Evolutionary conservation across 169 alveolate genomes (phyloP), one percentile per base, ranked within the genome.

Genomic region (Babesia ovata): DNA sequence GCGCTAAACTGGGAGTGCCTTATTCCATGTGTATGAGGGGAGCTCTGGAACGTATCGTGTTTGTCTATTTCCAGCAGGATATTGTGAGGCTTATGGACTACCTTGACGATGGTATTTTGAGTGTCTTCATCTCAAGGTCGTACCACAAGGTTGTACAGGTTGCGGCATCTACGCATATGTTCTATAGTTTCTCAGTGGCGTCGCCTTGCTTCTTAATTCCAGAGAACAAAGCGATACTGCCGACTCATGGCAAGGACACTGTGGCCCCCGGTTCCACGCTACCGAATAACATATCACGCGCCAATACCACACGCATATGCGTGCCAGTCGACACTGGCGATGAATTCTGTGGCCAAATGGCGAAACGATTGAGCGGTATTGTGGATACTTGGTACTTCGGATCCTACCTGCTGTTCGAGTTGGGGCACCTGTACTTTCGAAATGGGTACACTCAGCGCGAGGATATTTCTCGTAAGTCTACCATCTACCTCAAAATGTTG

Each of bases 91-190:
- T 91, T 69, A 70, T 91, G 84, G 93, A 91, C 28, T 92, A 92
- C 63, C 70, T 92, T 28, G 91, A 90, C 36, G 96, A 92, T 63
- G 96, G 95, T 45, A 92, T 92, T 24, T 76, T 92, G 72, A 91
- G 91, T 63, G 96, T 91, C 26, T 86, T 92, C 69, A 83, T 92
- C 52, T 78, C 93, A 60, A 84, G 82, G 48, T 92, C 96, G 48
- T 91, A 91, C 67, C 90, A 87, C 75, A 92, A 91, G 63, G 95
- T 92, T 28, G 93, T 88, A 26, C 91, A 88, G 58, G 94, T 86
- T 14, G 96, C 96, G n/a, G 79, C 88, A 22, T 53, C 83, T n/a
- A 75, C 82, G 29, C 78, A 84, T 33, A 63, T 79, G 58, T 72
- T 88, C 81, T 88, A 74, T 54, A 75, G 85, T 26, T 59, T 88